Evolutionary conservation across 2,329 filamentous ascomycete species (phyloP), one percentile per base, ranked within the genome.

Genomic region (Xylariaceae sp.): DNA sequence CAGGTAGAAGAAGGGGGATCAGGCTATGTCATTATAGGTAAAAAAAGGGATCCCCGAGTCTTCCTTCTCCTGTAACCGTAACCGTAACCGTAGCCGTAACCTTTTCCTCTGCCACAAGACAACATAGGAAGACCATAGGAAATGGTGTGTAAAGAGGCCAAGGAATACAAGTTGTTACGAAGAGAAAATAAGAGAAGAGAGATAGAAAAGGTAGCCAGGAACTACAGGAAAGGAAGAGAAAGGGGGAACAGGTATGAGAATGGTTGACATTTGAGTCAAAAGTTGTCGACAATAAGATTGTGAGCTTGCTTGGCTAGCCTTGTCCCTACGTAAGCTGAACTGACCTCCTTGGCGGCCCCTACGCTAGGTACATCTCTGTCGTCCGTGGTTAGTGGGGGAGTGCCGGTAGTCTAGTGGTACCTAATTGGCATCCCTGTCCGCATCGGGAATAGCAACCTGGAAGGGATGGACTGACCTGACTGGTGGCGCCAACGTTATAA

Each of bases 11-110:
- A 36, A 45, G 16, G 8, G 37, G 31, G 43, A 43, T 40, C 23
- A 63, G 54, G 31, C 41, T 64, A 70, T 57, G 53, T 54, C 62
- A 65, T 63, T 21, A 43, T 63, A 51, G 34, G 29, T 40, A 40
- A 21, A 26, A 11, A 41, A 41, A 31, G 47, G 24, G 31, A 36
- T 50, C 47, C 41, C 49, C 17, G 31, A 56, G 33, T 49, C 37
- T 43, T 50, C 41, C 31, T 31, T 26, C 28, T 16, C 19, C 17
- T 17, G 46, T 26, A 19, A 26, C 37, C 31, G 44, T 41, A 23
- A 34, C 6, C n/a, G 33, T n/a, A n/a, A n/a, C n/a, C n/a, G n/a
- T n/a, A n/a, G 8, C 33, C 33, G 33, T 9, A 16, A 36, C 50
- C 53, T 41, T 55, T 47, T 43, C 43, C 41, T 46, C 56, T 56